Conservation (phyloP, 306 rosid genomes). For the Castanea mollissima region DNA sequence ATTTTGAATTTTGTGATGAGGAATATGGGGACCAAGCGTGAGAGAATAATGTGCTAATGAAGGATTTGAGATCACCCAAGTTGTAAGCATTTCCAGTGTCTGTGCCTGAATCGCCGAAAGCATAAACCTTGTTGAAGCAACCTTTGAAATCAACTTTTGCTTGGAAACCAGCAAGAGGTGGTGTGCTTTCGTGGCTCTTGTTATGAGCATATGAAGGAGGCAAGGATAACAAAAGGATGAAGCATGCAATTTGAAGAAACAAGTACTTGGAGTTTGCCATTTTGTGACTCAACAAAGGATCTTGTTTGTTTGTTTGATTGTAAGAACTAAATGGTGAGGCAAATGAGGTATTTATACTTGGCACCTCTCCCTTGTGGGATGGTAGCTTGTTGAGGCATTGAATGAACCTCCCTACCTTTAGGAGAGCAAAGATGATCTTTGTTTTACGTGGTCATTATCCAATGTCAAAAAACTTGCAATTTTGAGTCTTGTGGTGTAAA, state of each 20-base stretch:
- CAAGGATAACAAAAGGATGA: slow-evolving; percentile 3
- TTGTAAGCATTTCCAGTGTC: slow-evolving; percentile 27
- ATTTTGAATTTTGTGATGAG: neutral
- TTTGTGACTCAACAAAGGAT: neutral
- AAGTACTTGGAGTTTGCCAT: neutral
- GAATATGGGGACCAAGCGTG: neutral
- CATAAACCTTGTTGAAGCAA: slow-evolving; percentile 22
- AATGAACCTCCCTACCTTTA: no score
- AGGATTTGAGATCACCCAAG: slow-evolving; percentile 5
- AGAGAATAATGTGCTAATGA: neutral
- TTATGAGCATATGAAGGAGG: slow-evolving; percentile 6
- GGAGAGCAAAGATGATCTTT: no score
- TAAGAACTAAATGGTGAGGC: neutral
- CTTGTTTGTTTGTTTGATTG: no score
- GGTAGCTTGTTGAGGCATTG: no score
- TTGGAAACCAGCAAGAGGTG: neutral
- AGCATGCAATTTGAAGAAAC: neutral
- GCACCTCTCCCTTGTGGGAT: neutral
- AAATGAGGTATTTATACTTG: neutral
- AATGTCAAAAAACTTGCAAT: no score
- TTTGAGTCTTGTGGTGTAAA: no score
- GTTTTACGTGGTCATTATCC: no score
- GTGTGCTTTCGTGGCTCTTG: neutral
- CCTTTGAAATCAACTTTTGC: neutral
- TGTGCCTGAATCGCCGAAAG: slow-evolving; percentile 25